Base-by-base conservation (phyloP, 2,329 filamentous ascomycete species). In the Chrysosporium queenslandicum region DNA sequence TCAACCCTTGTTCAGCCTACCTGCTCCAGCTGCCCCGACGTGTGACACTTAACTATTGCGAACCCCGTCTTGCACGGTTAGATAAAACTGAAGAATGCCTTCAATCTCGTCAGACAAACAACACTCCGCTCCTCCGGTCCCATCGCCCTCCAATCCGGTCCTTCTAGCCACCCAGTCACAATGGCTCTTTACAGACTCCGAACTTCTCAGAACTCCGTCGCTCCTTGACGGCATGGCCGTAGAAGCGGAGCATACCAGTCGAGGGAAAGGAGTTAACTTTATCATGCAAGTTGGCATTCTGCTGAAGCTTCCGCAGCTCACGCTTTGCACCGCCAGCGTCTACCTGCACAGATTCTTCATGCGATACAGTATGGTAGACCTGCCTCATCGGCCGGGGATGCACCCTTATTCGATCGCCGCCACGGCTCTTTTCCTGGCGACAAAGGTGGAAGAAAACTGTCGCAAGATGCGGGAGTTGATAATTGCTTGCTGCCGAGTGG, bases 331-430 rank as follows among this genome's bases (percentile, higher is more conserved):
- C 0, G 92, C 92, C 0, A 86, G 87, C 16, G 85, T 95, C 40
- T 97, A 94, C 73, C 90, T 98, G 67, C 91, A 98, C 68, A 82
- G 92, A 29, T 97, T 95, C 68, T 90, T 89, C 66, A 96, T 97
- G 88, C 83, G 89, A 57, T 82, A 78, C 64, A 91, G 83, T 64
- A 83, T 94, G 78, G 82, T 85, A 46, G 79, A 83, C 61, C 80
- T 85, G 62, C 86, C 82, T 57, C 78, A 77, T 56, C 72, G 72
- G 51, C 74, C 75, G 42, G 88, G 88, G 12, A 80, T 94, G 45
- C 91, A 96, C 67, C 90, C 95, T 61, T 97, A 95, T 65, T 86
- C 94, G 61, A 87, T 94, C 55, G 92, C 90, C 9, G 92, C 90
- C 0, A 95, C 90, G 0, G 81, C 89, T 1, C 77, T 98, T 1